phyloP scores from a whole-genome alignment of 345 rosid species.

The Dipteronia sinensis region DNA sequence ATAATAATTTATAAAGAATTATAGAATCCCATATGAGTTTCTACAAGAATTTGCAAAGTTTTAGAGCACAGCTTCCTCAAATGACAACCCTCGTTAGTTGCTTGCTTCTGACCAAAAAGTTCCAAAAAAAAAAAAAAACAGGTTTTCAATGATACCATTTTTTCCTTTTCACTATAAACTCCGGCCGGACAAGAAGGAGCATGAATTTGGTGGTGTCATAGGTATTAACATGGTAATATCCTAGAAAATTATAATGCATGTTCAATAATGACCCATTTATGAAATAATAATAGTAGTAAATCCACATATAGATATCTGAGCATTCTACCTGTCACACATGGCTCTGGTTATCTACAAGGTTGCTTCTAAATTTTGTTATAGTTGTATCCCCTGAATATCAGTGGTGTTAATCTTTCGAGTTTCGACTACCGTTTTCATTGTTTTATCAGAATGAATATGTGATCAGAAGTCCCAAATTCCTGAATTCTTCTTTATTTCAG shows the following conservation, averaged over 20 bases:
- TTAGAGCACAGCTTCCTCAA: neutral
- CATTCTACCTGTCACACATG: neutral
- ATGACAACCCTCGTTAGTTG: neutral
- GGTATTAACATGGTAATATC: neutral
- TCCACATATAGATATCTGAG: neutral
- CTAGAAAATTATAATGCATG: neutral
- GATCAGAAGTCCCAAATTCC: neutral
- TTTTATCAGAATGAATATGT: neutral
- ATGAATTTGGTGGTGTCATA: neutral
- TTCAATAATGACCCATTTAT: too few species aligned
- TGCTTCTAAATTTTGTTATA: neutral
- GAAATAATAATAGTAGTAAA: too few species aligned
- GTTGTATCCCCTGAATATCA: neutral
- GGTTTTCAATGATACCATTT: neutral
- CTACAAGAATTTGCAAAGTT: neutral
- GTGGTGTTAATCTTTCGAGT: neutral
- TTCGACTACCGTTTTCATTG: neutral
- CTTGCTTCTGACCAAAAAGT: neutral
- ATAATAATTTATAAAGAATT: neutral
- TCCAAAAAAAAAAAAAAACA: neutral
- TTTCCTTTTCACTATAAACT: neutral
- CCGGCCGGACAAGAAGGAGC: neutral
- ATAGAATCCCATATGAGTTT: neutral
- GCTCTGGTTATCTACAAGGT: neutral
- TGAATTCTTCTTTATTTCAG: neutral